Evolutionary conservation across 2,329 filamentous ascomycete species (phyloP).

Genomic region (Pyricularia grisea): DNA sequence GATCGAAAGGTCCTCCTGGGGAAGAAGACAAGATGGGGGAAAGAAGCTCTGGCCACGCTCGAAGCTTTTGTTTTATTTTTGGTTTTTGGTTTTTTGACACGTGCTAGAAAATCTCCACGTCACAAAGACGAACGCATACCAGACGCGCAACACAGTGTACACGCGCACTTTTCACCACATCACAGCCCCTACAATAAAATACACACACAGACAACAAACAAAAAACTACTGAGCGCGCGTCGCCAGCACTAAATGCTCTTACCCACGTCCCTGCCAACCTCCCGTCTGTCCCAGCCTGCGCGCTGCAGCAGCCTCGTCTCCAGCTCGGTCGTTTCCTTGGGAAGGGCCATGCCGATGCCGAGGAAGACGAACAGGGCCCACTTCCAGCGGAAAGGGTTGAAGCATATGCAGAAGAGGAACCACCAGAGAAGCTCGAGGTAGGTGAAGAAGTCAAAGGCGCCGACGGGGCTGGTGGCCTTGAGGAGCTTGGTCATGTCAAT

Average conservation of each 20-base stretch:
- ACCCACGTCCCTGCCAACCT: background rate
- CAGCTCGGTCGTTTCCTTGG: constrained; percentile 53
- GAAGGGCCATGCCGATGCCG: constrained; percentile 59
- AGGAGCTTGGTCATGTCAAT: constrained; percentile 72
- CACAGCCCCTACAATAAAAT: too few species aligned
- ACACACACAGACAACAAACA: background rate
- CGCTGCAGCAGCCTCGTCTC: constrained; percentile 35
- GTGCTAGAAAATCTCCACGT: background rate
- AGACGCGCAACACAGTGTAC: background rate
- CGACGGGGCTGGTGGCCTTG: constrained; percentile 60
- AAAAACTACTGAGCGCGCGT: too few species aligned
- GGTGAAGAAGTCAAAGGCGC: constrained; percentile 83
- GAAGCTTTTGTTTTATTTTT: background rate
- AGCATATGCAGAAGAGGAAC: constrained; percentile 68
- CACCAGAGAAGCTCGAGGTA: constrained; percentile 79
- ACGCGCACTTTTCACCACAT: too few species aligned
- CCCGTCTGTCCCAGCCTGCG: background rate
- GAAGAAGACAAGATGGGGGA: background rate
- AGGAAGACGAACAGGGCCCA: constrained; percentile 80
- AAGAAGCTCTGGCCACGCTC: background rate
- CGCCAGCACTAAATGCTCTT: background rate
- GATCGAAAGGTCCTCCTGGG: background rate
- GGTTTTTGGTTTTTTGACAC: background rate
- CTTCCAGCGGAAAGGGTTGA: constrained; percentile 87
- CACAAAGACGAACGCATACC: background rate